Percentiles rank a stretch among this genome's conserved stretches.
Evolutionary conservation across 208 protist species (phyloP).

Genomic region (Acanthamoeba triangularis): DNA sequence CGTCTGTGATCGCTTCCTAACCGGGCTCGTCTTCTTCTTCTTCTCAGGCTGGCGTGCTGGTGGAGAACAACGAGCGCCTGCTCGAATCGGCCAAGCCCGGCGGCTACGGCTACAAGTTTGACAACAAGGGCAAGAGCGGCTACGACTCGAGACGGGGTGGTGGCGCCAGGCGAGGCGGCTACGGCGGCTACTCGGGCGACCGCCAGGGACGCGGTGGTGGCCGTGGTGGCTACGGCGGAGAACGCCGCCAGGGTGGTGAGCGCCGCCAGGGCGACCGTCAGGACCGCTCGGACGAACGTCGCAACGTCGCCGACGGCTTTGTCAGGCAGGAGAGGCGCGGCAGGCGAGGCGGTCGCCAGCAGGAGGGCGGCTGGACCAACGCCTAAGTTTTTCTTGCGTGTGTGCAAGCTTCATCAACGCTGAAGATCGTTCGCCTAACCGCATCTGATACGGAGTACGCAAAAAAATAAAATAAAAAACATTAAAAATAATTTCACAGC

Average conservation of each 20-base stretch:
- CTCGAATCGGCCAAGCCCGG: conserved; percentile 45
- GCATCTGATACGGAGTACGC: no score
- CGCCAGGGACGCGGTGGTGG: background rate
- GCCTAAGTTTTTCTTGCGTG: background rate
- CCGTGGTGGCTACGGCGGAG: conserved; percentile 14
- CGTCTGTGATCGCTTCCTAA: background rate
- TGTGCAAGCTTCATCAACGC: no score
- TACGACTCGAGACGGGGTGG: conserved; percentile 12
- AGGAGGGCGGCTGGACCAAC: background rate
- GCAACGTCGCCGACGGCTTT: conserved; percentile 38
- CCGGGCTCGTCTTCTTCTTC: background rate
- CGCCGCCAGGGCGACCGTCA: background rate
- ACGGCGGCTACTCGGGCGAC: conserved; percentile 24
- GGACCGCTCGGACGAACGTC: background rate
- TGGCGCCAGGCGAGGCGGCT: conserved; percentile 52
- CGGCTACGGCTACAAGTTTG: conserved; percentile 64
- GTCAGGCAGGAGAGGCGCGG: conserved; percentile 27
- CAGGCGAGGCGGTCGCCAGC: background rate
- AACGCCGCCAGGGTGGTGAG: background rate
- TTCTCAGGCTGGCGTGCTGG: conserved; percentile 36
- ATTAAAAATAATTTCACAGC: background rate
- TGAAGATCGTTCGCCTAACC: no score
- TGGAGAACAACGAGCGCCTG: conserved; percentile 76
- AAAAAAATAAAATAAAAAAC: no score
- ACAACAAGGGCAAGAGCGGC: conserved; percentile 24